phyloP scores from a whole-genome alignment of 495 filamentous ascomycete genomes.

The Penicillium pancosmium region DNA sequence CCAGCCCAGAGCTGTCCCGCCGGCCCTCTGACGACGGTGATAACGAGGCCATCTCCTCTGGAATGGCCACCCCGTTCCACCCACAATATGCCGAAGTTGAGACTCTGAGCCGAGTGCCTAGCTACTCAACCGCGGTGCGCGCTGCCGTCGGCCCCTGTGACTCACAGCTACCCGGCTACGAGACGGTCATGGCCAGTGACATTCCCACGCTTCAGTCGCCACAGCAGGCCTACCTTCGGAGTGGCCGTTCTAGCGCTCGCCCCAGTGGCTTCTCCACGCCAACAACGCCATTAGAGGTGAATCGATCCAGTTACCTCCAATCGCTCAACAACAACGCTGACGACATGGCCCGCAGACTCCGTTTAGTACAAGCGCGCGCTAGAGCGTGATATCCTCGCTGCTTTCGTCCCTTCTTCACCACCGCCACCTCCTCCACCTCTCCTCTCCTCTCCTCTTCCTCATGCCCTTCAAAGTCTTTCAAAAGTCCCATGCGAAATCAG shows the following conservation, averaged over 20 bases:
- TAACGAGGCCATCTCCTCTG: constrained; percentile 48
- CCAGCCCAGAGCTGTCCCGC: constrained; percentile 50
- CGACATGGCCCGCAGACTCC: constrained; percentile 44
- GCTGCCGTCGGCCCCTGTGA: constrained; percentile 56
- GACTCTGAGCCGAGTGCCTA: constrained; percentile 73
- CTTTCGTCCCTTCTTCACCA: not conserved
- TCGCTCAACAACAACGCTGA: constrained; percentile 33
- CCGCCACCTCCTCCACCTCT: not conserved
- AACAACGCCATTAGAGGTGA: constrained; percentile 39
- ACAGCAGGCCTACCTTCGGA: constrained; percentile 45
- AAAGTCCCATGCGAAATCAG: constrained; percentile 7
- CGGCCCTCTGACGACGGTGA: constrained; percentile 63
- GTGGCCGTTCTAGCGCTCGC: constrained; percentile 35
- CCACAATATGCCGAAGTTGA: constrained; percentile 65
- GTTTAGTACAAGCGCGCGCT: constrained; percentile 45
- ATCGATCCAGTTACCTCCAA: constrained; percentile 32
- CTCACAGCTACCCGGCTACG: constrained; percentile 54
- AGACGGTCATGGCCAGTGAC: constrained; percentile 45
- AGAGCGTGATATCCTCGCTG: constrained; percentile 23
- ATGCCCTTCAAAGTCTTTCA: constrained; percentile 4
- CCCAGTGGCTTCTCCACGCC: constrained; percentile 30
- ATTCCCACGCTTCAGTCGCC: constrained; percentile 40
- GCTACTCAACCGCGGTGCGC: constrained; percentile 75
- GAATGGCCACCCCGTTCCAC: constrained; percentile 62
- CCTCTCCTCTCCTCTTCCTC: not conserved